Evolutionary conservation across 805 yeast genomes (phyloP).

Genomic region (Lachancea kluyveri): DNA sequence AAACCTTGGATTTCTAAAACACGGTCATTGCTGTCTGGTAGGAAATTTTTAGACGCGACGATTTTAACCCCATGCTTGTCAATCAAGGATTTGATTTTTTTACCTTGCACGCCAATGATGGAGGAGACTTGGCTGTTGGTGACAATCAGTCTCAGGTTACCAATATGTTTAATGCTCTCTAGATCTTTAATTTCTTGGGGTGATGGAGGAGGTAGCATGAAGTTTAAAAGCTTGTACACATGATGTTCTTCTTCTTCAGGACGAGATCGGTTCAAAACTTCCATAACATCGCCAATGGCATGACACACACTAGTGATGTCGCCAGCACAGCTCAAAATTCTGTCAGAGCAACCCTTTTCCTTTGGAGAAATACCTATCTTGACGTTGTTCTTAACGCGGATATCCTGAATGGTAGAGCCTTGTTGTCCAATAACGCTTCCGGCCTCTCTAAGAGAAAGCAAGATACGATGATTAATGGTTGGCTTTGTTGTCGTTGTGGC

Average conservation of each 20-base stretch:
- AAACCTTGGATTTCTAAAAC: constrained; percentile 82
- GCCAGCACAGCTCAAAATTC: constrained; percentile 77
- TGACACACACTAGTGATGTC: constrained; percentile 59
- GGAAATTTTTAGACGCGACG: constrained; percentile 80
- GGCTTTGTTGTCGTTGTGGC: too few relatives aligned
- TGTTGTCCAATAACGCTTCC: constrained; percentile 86
- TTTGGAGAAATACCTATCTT: constrained; percentile 84
- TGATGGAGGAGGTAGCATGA: constrained; percentile 28
- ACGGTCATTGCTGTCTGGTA: constrained; percentile 78
- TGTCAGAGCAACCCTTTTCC: constrained; percentile 72
- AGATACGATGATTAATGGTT: constrained; percentile 34
- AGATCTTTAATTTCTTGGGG: constrained; percentile 24
- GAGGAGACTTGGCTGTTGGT: constrained; percentile 88
- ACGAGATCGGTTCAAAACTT: constrained; percentile 31
- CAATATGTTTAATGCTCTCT: constrained; percentile 21
- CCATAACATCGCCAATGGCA: constrained; percentile 66
- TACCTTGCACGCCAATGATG: constrained; percentile 78
- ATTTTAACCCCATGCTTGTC: constrained; percentile 63
- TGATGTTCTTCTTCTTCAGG: constrained; percentile 48
- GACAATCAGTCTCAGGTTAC: constrained; percentile 56
- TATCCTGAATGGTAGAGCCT: constrained; percentile 69
- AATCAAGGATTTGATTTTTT: constrained; percentile 63
- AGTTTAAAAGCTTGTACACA: constrained; percentile 37
- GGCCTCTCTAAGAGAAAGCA: constrained; percentile 80
- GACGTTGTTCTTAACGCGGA: constrained; percentile 69